A percentile compares a stretch with the other conserved stretches of the same genome.
phyloP scores from a whole-genome alignment of 306 rosid genomes.

The Prunus persica region Prunus_persica_NCBIv2 NC_034014.1:22260501-22261000 shows the following conservation, averaged over 20 bases:
- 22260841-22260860: slow-evolving; percentile 83
- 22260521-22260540: neutral
- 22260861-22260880: slow-evolving; percentile 88
- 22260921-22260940: neutral
- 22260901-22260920: slow-evolving; percentile 38
- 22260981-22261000: slow-evolving; percentile 53
- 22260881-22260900: slow-evolving; percentile 89
- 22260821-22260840: slow-evolving; percentile 54
- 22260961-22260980: slow-evolving; percentile 24
- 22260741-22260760: neutral
- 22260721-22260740: neutral
- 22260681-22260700: neutral
- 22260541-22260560: neutral
- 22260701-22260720: neutral
- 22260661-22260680: neutral
- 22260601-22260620: neutral
- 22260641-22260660: neutral
- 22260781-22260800: slow-evolving; percentile 79
- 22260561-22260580: neutral
- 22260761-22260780: slow-evolving; percentile 36
- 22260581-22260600: neutral
- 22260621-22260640: neutral
- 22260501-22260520: neutral
- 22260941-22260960: slow-evolving; percentile 25
- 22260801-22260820: slow-evolving; percentile 65